These are phyloP conservation scores for Papiliotrema nemorosa DNA, from an alignment of 1,284 basidiomycete genomes.

Conservation along the genomic window DNA sequence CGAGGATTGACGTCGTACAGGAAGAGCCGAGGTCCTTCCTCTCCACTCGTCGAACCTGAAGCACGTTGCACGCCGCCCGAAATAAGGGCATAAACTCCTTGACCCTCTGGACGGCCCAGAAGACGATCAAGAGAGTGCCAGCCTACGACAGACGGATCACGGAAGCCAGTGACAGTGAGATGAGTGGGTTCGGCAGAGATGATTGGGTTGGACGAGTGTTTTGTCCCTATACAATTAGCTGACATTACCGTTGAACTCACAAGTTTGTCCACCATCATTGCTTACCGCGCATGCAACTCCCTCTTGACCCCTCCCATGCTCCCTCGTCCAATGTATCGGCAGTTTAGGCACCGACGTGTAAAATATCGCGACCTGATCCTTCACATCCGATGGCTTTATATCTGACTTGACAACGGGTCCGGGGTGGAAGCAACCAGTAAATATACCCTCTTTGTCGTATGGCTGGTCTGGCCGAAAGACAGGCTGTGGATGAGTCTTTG, in stretches of 20 bases:
- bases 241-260: constrained; percentile 3
- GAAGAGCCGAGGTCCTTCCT: constrained; percentile 12
- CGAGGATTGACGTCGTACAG: constrained; percentile 16
- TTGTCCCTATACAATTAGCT: constrained; percentile 13
- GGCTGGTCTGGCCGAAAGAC: constrained; percentile 9
- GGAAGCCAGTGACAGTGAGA: constrained; percentile 15
- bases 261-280: constrained; percentile 16
- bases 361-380: constrained; percentile 5
- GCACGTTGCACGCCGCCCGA: constrained; percentile 17
- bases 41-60: too few relatives aligned
- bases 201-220: constrained; percentile 14
- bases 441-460: constrained; percentile 19
- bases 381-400: neutral
- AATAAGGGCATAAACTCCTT: constrained; percentile 14
- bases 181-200: constrained; percentile 8
- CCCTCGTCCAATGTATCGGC: constrained; percentile 7
- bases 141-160: constrained; percentile 16
- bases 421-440: constrained; percentile 19
- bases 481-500: too few relatives aligned
- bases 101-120: neutral
- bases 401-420: too few relatives aligned
- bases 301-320: constrained; percentile 14
- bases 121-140: constrained; percentile 17
- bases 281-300: constrained; percentile 14
- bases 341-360: constrained; percentile 10